A percentile compares a stretch with the other conserved stretches of the same genome.
Evolutionary conservation across 2,329 filamentous ascomycete genomes (phyloP).

Genomic region (Paraphaeosphaeria sporulosa): DNA sequence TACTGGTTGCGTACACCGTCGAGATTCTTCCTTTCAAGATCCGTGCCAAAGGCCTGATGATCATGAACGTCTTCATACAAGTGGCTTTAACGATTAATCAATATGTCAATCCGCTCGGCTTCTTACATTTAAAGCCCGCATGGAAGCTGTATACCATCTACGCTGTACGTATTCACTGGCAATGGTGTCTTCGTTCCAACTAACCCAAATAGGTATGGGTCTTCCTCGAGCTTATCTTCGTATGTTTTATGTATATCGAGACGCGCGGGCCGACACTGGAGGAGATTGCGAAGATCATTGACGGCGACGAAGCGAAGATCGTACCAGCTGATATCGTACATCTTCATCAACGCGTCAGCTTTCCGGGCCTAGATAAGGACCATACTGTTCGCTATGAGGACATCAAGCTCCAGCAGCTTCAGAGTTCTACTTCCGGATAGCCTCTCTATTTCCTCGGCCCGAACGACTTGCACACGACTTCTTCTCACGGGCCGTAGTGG

Average conservation of each 20-base stretch:
- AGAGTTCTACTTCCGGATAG: no score
- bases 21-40: constrained; percentile 59
- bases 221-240: constrained; percentile 65
- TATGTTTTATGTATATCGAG: constrained; percentile 73
- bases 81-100: constrained; percentile 68
- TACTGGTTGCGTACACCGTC: constrained; percentile 54
- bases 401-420: neutral
- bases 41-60: constrained; percentile 53
- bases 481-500: no score
- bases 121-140: constrained; percentile 62
- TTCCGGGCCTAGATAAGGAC: constrained; percentile 37
- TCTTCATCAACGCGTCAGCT: constrained; percentile 24
- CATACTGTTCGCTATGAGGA: constrained; percentile 8
- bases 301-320: constrained; percentile 65
- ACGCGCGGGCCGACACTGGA: constrained; percentile 75
- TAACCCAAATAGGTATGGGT: constrained; percentile 60
- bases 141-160: constrained; percentile 74
- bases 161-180: constrained; percentile 55
- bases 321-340: constrained; percentile 34
- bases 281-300: constrained; percentile 74
- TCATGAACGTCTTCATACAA: constrained; percentile 71
- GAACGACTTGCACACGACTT: no score
- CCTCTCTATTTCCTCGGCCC: no score
- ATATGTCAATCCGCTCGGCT: constrained; percentile 69
- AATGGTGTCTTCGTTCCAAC: neutral